Base-by-base conservation (phyloP, 805 yeast genomes). In the Priceomyces carsonii region DNA sequence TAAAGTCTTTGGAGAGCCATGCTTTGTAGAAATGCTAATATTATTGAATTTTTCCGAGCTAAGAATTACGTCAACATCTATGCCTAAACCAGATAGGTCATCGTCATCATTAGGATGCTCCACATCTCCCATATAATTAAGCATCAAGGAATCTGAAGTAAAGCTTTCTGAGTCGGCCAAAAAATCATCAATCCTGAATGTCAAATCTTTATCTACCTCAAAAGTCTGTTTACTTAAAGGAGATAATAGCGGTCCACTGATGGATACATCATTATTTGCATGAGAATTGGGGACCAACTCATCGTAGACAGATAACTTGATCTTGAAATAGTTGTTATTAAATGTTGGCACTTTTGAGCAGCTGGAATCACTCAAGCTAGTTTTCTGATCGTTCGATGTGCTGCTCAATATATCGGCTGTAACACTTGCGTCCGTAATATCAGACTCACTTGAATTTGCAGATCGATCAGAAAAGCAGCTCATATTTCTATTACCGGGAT, bases 11-110 rank as follows among this genome's bases (percentile, higher is more conserved):
- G 29, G 13, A 15, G 34, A 33, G 10, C 18, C 20, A 22, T 27
- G 34, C 17, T 36, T 45, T 23, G 38, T 29, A 14, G 34, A 28
- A 15, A 35, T 12, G 14, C 32, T 47, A 30, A 65, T 54, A 33
- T 59, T 55, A 32, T 53, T 60, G 44, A 63, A 64, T 43, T 61
- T 66, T 3, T 63, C 71, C 2, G 68, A 59, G 40, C 61, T 66
- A 38, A 66, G 51, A 36, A 68, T 62, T 37, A 59, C 69, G 39
- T 68, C 73, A 4, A 66, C 72, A 45, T 66, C 70, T 32, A 67
- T 65, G 1, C 71, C 73, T 29, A 66, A 51, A 1, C 67, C 67
- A 8, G 62, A 62, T n/a, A 53, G 57, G 23, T 62, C 69, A 16
- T 63, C 68, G 5, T 63, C 69, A 17, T 53, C 64, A 31, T 52